A percentile compares a stretch with the other conserved stretches of the same genome.
These are phyloP conservation scores for Aspergillus sp. DNA, from an alignment of 2,329 filamentous ascomycete species.

Conservation along the genomic window DNA sequence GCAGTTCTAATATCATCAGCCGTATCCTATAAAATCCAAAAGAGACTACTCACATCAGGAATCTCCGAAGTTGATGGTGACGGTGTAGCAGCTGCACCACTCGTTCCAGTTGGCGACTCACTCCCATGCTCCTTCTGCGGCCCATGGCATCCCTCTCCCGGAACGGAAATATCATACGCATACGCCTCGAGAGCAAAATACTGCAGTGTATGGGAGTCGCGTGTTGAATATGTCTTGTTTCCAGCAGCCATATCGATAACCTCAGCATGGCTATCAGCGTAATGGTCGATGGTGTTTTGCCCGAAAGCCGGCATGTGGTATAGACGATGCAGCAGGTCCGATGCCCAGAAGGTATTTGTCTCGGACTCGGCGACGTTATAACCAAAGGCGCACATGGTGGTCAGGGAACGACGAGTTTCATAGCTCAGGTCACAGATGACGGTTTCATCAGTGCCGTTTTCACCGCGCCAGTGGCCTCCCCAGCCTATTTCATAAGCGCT, in stretches of 20 bases:
- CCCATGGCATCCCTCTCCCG: conserved; percentile 59
- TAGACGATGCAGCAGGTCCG: conserved; percentile 63
- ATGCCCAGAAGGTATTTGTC: conserved; percentile 61
- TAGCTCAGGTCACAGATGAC: conserved; percentile 66
- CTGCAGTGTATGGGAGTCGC: conserved; percentile 60
- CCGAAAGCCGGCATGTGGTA: conserved; percentile 60
- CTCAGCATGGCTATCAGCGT: conserved; percentile 54
- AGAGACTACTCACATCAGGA: conserved; percentile 18
- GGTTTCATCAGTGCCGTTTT: conserved; percentile 61
- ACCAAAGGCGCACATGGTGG: conserved; percentile 57
- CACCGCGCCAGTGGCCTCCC: conserved; percentile 64
- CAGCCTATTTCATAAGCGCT: conserved; percentile 43
- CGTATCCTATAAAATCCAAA: background rate
- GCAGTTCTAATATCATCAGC: conserved; percentile 27
- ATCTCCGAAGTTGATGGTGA: conserved; percentile 8
- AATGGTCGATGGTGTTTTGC: conserved; percentile 59
- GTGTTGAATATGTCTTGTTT: conserved; percentile 45
- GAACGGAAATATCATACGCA: conserved; percentile 60
- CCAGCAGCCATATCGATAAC: conserved; percentile 50
- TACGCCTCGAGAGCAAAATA: conserved; percentile 65
- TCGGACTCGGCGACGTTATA: conserved; percentile 56
- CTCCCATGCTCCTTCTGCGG: conserved; percentile 10
- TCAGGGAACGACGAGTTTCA: conserved; percentile 51
- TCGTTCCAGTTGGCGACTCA: background rate
- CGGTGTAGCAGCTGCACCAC: background rate